phyloP scores from a whole-genome alignment of 2,329 filamentous ascomycete genomes.

The Pestalotiopsis sp. region DNA sequence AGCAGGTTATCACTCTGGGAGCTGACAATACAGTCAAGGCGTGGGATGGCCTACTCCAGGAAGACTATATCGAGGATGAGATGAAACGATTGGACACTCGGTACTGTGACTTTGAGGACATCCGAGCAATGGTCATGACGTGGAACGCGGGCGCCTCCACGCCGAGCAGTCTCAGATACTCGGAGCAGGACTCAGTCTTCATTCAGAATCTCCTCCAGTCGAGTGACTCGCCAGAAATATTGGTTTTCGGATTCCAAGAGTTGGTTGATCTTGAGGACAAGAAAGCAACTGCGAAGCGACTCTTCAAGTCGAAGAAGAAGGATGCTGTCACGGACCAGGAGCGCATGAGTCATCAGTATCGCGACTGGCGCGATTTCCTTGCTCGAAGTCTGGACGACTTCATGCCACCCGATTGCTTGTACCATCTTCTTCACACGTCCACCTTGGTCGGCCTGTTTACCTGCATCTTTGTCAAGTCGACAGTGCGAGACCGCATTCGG shows the following conservation, averaged over 20 bases:
- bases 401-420: conserved; percentile 74
- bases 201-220: conserved; percentile 76
- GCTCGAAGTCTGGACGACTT: conserved; percentile 79
- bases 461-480: conserved; percentile 88
- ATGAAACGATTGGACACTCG: conserved; percentile 84
- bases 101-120: conserved; percentile 82
- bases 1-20: conserved; percentile 84
- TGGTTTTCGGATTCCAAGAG: conserved; percentile 97
- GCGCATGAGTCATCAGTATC: conserved; percentile 95
- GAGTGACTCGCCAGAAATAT: conserved; percentile 80
- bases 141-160: conserved; percentile 98
- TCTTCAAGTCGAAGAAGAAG: conserved; percentile 90
- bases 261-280: conserved; percentile 98
- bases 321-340: conserved; percentile 73
- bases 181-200: conserved; percentile 71
- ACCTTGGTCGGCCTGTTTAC: conserved; percentile 94
- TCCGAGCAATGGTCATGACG: conserved; percentile 80
- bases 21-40: conserved; percentile 80
- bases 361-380: conserved; percentile 92
- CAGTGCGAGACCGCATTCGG: conserved; percentile 72
- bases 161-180: conserved; percentile 76
- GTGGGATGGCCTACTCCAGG: conserved; percentile 92
- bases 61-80: conserved; percentile 88
- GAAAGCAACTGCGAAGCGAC: conserved; percentile 92
- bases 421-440: conserved; percentile 83